Percentiles rank a stretch among this genome's conserved stretches.
phyloP scores from a whole-genome alignment of 257 asterid genomes.

The Jacaranda mimosifolia region DNA sequence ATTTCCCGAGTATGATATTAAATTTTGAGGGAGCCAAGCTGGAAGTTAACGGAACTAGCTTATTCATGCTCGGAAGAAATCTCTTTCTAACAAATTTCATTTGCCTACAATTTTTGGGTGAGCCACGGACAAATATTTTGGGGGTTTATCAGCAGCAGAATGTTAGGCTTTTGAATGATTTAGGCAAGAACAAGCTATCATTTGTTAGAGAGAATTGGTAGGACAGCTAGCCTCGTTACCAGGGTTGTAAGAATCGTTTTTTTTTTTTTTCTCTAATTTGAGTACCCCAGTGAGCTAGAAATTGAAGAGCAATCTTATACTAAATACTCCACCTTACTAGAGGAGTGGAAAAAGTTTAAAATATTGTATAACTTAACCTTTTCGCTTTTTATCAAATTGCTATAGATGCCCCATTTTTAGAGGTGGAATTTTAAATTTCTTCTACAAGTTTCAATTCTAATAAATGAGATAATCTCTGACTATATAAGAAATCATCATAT shows the following conservation, averaged over 20 bases:
- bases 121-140: not conserved
- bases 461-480: no score
- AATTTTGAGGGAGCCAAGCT: slow-evolving; percentile 27
- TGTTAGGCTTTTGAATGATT: slow-evolving; percentile 28
- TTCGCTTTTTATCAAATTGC: no score
- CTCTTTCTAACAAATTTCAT: not conserved
- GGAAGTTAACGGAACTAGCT: slow-evolving; percentile 11
- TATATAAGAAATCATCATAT: no score
- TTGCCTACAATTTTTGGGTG: slow-evolving; percentile 8
- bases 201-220: slow-evolving; percentile 18
- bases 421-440: no score
- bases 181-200: not conserved
- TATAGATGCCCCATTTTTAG: no score
- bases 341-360: no score
- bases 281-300: no score
- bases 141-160: slow-evolving; percentile 31
- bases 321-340: no score
- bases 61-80: slow-evolving; percentile 16
- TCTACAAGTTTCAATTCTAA: no score
- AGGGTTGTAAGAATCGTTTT: not conserved
- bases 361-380: no score
- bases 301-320: no score
- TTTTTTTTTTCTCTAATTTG: no score
- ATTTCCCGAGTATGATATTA: slow-evolving; percentile 8
- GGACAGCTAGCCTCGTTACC: not conserved